Evolutionary conservation across 306 rosid species (phyloP).

Genomic region (Cyamopsis tetragonoloba): DNA sequence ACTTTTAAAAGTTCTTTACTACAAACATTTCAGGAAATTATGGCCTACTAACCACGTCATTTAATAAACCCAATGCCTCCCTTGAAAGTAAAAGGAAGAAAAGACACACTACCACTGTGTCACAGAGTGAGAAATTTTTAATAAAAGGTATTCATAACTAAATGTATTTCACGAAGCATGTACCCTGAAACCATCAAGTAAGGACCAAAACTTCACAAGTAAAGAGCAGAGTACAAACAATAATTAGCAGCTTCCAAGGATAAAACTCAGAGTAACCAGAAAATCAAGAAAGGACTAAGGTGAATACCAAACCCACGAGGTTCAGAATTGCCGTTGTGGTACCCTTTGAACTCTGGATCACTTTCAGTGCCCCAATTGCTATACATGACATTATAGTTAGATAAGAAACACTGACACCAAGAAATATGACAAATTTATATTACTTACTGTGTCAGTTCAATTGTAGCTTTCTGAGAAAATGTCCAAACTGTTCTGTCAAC

Average conservation of each 20-base stretch:
- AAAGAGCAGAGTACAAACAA: not conserved
- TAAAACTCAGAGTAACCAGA: not conserved
- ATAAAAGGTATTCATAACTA: not conserved
- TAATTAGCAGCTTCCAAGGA: not conserved
- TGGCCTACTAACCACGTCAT: not conserved
- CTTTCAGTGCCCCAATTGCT: slow-evolving; percentile 98
- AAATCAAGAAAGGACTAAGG: slow-evolving; percentile 4
- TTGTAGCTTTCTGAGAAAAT: slow-evolving; percentile 79
- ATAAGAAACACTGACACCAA: not conserved
- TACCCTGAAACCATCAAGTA: not conserved
- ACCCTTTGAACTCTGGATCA: slow-evolving; percentile 95
- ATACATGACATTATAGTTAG: slow-evolving; percentile 31
- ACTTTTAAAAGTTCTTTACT: not conserved
- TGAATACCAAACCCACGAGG: slow-evolving; percentile 92
- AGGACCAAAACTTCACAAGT: not conserved
- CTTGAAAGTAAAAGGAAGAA: not conserved
- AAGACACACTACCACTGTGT: not conserved
- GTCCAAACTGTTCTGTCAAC: slow-evolving; percentile 89
- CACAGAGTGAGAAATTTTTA: not conserved
- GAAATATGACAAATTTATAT: not conserved
- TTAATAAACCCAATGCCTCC: not conserved
- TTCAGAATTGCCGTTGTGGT: slow-evolving; percentile 96
- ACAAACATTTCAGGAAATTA: slow-evolving; percentile 1
- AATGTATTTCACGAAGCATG: not conserved
- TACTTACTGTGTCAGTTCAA: slow-evolving; percentile 89